Evolutionary conservation across 495 filamentous ascomycete genomes (phyloP).

Genomic region (Penicillium atrosanguineum): DNA sequence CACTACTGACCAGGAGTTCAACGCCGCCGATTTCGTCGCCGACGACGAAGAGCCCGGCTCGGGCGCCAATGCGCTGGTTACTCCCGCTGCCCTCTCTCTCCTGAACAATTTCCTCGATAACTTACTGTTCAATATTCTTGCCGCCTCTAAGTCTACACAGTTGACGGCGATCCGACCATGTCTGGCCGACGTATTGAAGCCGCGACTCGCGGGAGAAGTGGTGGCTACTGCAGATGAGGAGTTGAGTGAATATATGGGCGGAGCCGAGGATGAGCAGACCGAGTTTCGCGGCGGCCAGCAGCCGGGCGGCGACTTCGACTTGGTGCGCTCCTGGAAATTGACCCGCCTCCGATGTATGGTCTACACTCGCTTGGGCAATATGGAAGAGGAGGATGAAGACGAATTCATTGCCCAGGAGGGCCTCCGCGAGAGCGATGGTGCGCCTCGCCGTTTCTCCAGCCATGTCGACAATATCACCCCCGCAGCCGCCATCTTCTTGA

Average conservation of each 20-base stretch:
- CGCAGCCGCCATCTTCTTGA: slow-evolving; percentile 91
- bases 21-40: slow-evolving; percentile 62
- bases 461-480: slow-evolving; percentile 76
- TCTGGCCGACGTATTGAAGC: slow-evolving; percentile 82
- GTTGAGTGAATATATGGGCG: slow-evolving; percentile 80
- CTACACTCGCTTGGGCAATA: slow-evolving; percentile 91
- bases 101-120: slow-evolving; percentile 95
- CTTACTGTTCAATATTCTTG: slow-evolving; percentile 83
- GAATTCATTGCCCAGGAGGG: slow-evolving; percentile 72
- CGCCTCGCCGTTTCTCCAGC: slow-evolving; percentile 52
- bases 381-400: slow-evolving; percentile 98
- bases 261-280: slow-evolving; percentile 66
- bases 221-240: slow-evolving; percentile 89
- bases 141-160: slow-evolving; percentile 75
- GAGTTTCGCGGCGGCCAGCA: slow-evolving; percentile 54
- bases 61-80: slow-evolving; percentile 60
- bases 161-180: slow-evolving; percentile 76
- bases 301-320: slow-evolving; percentile 67
- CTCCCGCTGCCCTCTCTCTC: slow-evolving; percentile 69
- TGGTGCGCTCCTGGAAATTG: slow-evolving; percentile 86
- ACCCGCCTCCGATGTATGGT: slow-evolving; percentile 95
- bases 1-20: slow-evolving; percentile 78
- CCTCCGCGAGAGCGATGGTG: slow-evolving; percentile 49
- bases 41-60: slow-evolving; percentile 61
- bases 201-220: slow-evolving; percentile 81